Conservation (phyloP, 176 grass and related monocot species). For the Musa beccarii region DNA sequence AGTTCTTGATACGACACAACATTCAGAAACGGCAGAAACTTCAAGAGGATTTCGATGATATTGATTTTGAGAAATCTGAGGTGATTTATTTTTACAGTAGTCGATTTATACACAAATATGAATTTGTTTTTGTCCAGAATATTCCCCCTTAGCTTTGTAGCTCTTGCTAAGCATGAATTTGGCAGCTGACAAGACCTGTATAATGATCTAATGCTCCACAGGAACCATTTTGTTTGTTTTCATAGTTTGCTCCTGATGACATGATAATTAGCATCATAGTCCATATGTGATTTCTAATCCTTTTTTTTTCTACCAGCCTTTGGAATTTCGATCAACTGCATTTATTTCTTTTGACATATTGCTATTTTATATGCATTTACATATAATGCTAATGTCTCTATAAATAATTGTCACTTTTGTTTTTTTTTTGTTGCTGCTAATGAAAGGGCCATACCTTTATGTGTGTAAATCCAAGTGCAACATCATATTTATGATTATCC, state of each 20-base stretch:
- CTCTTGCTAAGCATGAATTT: not conserved
- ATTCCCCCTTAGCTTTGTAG: not conserved
- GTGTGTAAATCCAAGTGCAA: too few relatives aligned
- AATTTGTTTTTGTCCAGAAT: not conserved
- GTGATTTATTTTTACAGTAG: conserved; percentile 13
- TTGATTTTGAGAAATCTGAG: conserved; percentile 51
- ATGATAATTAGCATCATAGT: not conserved
- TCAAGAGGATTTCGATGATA: conserved; percentile 36
- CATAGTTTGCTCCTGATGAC: not conserved
- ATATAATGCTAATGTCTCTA: too few relatives aligned
- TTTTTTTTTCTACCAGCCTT: too few relatives aligned
- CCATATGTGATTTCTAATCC: not conserved
- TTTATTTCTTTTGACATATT: too few relatives aligned
- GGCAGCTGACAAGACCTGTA: not conserved
- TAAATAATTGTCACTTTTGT: too few relatives aligned
- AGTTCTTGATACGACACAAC: conserved; percentile 93
- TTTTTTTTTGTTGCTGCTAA: too few relatives aligned
- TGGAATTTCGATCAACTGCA: too few relatives aligned
- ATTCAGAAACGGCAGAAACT: conserved; percentile 59
- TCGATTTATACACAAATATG: not conserved
- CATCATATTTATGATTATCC: too few relatives aligned
- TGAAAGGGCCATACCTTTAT: too few relatives aligned
- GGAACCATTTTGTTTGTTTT: not conserved
- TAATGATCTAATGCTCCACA: not conserved
- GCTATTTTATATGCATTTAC: too few relatives aligned